A percentile compares a stretch with the other conserved stretches of the same genome.
These are phyloP conservation scores for Neofusicoccum laricinum DNA, from an alignment of 2,329 filamentous ascomycete genomes.

Conservation along the genomic window DNA sequence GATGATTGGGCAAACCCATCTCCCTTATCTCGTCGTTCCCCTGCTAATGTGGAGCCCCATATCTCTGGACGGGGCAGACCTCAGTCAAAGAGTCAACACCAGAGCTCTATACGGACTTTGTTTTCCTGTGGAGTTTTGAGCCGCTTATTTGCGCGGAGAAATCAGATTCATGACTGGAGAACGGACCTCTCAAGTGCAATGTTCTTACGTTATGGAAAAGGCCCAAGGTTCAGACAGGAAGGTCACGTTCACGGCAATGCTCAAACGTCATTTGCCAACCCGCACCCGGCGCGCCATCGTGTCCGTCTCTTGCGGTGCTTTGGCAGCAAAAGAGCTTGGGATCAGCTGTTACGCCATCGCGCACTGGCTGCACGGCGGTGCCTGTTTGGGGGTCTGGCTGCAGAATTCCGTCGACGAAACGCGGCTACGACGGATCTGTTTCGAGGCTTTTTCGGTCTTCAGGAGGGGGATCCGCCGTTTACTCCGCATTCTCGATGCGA, in stretches of 20 bases:
- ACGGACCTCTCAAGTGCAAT: background rate
- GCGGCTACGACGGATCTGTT: background rate
- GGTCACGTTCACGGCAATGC: constrained; percentile 1
- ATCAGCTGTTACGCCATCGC: background rate
- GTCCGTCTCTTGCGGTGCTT: background rate
- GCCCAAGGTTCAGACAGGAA: background rate
- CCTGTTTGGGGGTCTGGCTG: background rate
- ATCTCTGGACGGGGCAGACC: background rate
- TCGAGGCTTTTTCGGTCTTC: background rate
- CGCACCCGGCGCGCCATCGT: background rate
- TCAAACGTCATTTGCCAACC: background rate
- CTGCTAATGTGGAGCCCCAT: background rate
- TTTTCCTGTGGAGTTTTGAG: background rate
- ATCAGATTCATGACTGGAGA: background rate
- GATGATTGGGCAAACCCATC: constrained; percentile 1
- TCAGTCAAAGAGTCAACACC: constrained; percentile 7
- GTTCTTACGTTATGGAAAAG: constrained; percentile 16
- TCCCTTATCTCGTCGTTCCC: constrained; percentile 3
- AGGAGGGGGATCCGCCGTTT: background rate
- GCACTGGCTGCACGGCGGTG: too few species aligned
- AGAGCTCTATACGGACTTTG: background rate
- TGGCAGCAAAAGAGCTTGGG: background rate
- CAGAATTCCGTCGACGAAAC: background rate
- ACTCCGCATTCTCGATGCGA: background rate
- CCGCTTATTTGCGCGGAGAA: constrained; percentile 8